Conservation (phyloP, 148 eudicot species). For the Limonium bicolor region DNA sequence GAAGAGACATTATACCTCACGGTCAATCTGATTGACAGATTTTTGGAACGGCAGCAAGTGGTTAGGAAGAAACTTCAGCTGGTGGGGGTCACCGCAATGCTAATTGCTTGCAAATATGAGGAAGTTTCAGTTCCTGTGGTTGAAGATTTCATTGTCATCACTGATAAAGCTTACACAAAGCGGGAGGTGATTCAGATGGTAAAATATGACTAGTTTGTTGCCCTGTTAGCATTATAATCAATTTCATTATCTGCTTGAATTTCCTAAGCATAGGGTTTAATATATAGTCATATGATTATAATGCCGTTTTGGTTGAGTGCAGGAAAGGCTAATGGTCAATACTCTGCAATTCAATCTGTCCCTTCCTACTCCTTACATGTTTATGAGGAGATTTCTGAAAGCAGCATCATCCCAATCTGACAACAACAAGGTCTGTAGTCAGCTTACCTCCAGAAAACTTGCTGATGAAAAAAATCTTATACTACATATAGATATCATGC, state of each 20-base stretch:
- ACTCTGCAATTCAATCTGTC: conserved; percentile 61
- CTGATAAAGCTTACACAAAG: conserved; percentile 65
- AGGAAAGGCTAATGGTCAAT: conserved; percentile 71
- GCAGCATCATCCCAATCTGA: conserved; percentile 68
- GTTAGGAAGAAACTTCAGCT: conserved; percentile 76
- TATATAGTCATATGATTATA: not conserved
- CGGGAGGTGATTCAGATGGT: conserved; percentile 79
- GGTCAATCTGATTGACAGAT: conserved; percentile 70
- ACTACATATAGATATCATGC: too few species aligned
- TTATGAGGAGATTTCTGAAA: conserved; percentile 69
- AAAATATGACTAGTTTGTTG: too few species aligned
- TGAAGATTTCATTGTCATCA: conserved; percentile 60
- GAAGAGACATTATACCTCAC: conserved; percentile 82
- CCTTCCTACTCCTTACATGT: conserved; percentile 66
- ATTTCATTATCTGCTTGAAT: too few species aligned
- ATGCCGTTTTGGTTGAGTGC: conserved; percentile 2
- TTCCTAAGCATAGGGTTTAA: too few species aligned
- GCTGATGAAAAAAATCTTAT: too few species aligned
- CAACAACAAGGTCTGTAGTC: conserved; percentile 33
- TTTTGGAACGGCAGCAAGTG: conserved; percentile 38
- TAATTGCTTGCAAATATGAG: conserved; percentile 81
- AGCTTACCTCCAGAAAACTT: too few species aligned
- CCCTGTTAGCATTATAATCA: not conserved
- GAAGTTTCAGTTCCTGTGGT: conserved; percentile 72
- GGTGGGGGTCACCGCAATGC: conserved; percentile 81